Evolutionary conservation across 176 grass and related monocot genomes (phyloP), one percentile per base, ranked within the genome.

Genomic region (Carex parvula): DNA sequence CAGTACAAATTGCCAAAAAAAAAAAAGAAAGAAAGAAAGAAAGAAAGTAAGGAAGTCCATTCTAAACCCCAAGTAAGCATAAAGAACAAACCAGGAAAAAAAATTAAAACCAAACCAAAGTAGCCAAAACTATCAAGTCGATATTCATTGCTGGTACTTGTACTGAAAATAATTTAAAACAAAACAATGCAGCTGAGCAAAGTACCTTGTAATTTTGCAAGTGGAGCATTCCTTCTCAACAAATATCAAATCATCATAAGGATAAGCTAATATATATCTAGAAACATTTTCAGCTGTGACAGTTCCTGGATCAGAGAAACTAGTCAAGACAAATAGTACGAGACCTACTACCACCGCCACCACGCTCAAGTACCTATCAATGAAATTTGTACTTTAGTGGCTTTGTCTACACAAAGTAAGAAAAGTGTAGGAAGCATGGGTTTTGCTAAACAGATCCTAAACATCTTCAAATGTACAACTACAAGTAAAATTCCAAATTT

Each of bases 291-390:
- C 85, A 86, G 85, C 69, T 86, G 96, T 95, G 66, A 99, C 62
- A 81, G 91, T 95, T 79, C 96, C 96, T 85, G 96, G 96, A 82
- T 99, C 93, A 86, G 96, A 99, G 87, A 95, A 95, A 92, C 96
- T 99, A 83, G 96, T 99, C 83, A 99, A 86, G 17, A 95, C 44
- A 39, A 99, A 99, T 64, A 99, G 88, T 65, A 94, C 7, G 86
- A 94, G 81, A 85, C 93, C 96, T 63, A 95, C 57, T 74, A 82
- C 70, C 85, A 99, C 91, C 76, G 87, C 93, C 30, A 90, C 66
- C 1, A 89, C 18, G 44, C 96, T 91, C 17, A 89, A 50, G 72
- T 95, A 92, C 89, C 96, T 98, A 53, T 12, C 44, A 76, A 76
- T 76, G 46, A 76, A 76, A 53, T 76, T 29, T 29, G 12, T 76